These are phyloP conservation scores for Apodospora peruviana DNA, from an alignment of 495 filamentous ascomycete species.

Conservation along the genomic window DNA sequence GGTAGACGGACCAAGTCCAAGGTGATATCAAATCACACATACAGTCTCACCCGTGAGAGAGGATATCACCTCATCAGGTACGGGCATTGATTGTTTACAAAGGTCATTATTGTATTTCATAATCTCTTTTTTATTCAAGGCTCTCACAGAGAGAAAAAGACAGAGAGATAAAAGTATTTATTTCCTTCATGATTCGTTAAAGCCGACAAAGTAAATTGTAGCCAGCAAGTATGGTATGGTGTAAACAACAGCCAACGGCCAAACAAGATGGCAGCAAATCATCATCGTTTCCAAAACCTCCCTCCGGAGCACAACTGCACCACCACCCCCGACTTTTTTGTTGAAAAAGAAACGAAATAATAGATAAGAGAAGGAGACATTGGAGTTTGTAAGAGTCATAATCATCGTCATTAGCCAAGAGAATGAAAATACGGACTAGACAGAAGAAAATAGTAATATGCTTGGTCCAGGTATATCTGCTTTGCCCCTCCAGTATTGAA, in stretches of 20 bases:
- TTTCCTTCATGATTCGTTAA: background rate
- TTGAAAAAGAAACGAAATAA: constrained; percentile 24
- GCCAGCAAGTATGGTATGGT: too few species aligned
- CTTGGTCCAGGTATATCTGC: constrained; percentile 6
- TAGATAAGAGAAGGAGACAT: constrained; percentile 3
- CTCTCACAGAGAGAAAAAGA: background rate
- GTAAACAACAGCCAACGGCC: too few species aligned
- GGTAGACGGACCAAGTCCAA: too few species aligned
- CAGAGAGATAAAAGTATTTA: background rate
- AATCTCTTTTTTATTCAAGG: background rate
- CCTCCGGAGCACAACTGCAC: background rate
- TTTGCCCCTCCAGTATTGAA: background rate
- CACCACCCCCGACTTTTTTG: constrained; percentile 17
- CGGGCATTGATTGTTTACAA: too few species aligned
- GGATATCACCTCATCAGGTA: too few species aligned
- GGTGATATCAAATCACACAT: too few species aligned
- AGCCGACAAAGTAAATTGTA: background rate
- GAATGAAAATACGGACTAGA: constrained; percentile 7
- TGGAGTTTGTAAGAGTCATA: constrained; percentile 23
- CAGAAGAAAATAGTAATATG: constrained; percentile 6
- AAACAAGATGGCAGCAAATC: too few species aligned
- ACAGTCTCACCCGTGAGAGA: too few species aligned
- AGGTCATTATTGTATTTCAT: too few species aligned
- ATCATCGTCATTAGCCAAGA: constrained; percentile 19
- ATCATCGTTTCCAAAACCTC: background rate